Conservation (phyloP, 208 protist species). For the Phytomonas sp. region DNA sequence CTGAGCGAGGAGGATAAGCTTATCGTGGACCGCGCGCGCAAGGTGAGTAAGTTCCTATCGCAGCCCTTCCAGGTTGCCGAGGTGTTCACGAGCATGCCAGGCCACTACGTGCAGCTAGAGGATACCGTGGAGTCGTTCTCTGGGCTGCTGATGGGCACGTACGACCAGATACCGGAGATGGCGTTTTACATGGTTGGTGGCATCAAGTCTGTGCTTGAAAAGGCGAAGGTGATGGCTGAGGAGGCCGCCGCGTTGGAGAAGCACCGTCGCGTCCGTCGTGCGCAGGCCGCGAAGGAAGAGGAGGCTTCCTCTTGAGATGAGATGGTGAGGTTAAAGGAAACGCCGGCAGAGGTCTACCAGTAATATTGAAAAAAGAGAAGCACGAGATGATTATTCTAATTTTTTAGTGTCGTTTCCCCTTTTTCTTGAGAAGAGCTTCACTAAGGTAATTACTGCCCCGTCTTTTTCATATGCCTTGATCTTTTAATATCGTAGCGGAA, state of each 20-base stretch:
- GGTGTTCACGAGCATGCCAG: constrained; percentile 95
- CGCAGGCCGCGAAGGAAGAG: constrained; percentile 20
- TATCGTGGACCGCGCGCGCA: constrained; percentile 92
- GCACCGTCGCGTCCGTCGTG: constrained; percentile 31
- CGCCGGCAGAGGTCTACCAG: background rate
- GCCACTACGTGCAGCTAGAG: constrained; percentile 91
- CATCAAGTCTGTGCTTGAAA: constrained; percentile 91
- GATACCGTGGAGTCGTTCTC: constrained; percentile 95
- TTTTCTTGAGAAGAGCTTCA: constrained; percentile 11
- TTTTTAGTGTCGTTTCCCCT: constrained; percentile 10
- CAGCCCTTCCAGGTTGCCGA: constrained; percentile 98
- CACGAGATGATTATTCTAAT: constrained; percentile 11
- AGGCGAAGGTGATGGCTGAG: constrained; percentile 89
- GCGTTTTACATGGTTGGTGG: constrained; percentile 98
- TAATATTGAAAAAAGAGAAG: constrained; percentile 13
- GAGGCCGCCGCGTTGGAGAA: constrained; percentile 66
- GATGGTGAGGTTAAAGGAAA: background rate
- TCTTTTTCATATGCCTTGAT: constrained; percentile 17
- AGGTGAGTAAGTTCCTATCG: constrained; percentile 92
- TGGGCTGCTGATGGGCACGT: constrained; percentile 88
- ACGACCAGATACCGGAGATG: constrained; percentile 95
- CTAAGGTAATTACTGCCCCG: constrained; percentile 10
- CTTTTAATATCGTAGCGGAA: constrained; percentile 8
- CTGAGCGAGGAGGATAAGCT: constrained; percentile 97
- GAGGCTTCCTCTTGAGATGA: constrained; percentile 11